Base-by-base conservation (phyloP, 331 rosid genomes). In the Prunus yedoensis region DNA sequence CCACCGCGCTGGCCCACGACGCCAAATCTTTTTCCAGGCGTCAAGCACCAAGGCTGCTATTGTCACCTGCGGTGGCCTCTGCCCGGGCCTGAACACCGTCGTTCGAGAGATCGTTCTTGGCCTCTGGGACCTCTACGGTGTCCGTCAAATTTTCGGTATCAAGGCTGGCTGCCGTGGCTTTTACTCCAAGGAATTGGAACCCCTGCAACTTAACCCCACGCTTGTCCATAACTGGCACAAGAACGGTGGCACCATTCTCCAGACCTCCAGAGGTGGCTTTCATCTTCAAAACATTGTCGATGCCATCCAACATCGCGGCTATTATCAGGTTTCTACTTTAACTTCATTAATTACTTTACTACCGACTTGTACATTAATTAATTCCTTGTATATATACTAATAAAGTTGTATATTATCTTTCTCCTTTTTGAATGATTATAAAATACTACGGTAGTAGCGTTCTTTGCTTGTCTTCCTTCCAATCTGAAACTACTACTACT, bases 71-170 rank as follows among this genome's bases (percentile, higher is more conserved):
- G 90, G 83, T 4, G 75, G 91, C 12, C 84, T 89, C 50, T 87
- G 94, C 52, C 98, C 98, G 5, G 97, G 98, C 15, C 68, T 90
- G 5, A 94, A 94, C 81, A 94, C 98, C 17, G 97, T 90, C 32
- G 85, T 91, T 45, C 78, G 98, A 74, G 98, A 94, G 86, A 90
- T 94, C 2, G 94, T 89, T 18, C 79, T 70, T 61, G 91, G 84
- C 49, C 80, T 89, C 45, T 90, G 94, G 94, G 86, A 94, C 7
- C 88, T 90, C 66, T 94, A 91, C 38, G 91, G 89, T 2, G 94
- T 91, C 45, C 89, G 96, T 45, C 77, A 83, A 8, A 93, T 93
- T 10, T 84, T 79, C 28, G 98, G 98, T 23, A 27, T 93, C 58
- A 78, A 76, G n/a, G 88, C 89, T 2, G 98, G 98, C 8, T 94